A percentile compares a stretch with the other conserved stretches of the same genome.
phyloP scores from a whole-genome alignment of 768 basidiomycete species.

The Mycena olivaceomarginata region DNA sequence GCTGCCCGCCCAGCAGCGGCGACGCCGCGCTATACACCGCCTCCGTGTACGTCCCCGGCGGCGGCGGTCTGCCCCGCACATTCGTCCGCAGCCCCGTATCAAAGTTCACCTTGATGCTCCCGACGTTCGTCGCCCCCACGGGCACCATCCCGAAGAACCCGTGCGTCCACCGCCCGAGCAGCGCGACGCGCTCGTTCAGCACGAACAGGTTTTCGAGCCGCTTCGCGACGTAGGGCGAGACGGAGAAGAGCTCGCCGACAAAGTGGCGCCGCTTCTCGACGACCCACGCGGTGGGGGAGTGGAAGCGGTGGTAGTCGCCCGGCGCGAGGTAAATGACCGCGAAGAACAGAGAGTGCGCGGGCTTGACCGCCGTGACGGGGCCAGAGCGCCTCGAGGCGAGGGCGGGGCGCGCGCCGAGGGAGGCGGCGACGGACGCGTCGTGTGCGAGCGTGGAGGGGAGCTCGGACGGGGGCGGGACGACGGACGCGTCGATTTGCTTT shows the following conservation, averaged over 20 bases:
- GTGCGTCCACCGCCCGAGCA: slow-evolving; percentile 95
- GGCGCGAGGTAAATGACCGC: slow-evolving; percentile 98
- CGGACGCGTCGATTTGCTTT: slow-evolving; percentile 84
- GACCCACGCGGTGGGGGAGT: slow-evolving; percentile 97
- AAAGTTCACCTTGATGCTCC: slow-evolving; percentile 96
- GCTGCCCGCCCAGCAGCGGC: slow-evolving; percentile 89
- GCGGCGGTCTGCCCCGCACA: slow-evolving; percentile 81
- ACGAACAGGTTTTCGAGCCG: slow-evolving; percentile 95
- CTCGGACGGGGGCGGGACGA: slow-evolving; percentile 72
- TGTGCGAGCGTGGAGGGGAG: slow-evolving; percentile 76
- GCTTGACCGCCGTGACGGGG: slow-evolving; percentile 67
- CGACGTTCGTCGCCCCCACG: slow-evolving; percentile 98
- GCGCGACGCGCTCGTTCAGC: slow-evolving; percentile 97
- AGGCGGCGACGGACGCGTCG: slow-evolving; percentile 82
- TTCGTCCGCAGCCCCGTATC: slow-evolving; percentile 96
- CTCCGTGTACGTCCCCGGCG: slow-evolving; percentile 92
- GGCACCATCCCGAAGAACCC: slow-evolving; percentile 99
- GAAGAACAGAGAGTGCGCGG: slow-evolving; percentile 93
- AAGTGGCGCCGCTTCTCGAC: slow-evolving; percentile 97
- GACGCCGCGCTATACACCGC: slow-evolving; percentile 94
- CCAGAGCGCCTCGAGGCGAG: slow-evolving; percentile 47
- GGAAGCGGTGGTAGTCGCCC: slow-evolving; percentile 99
- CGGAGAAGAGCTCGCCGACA: slow-evolving; percentile 96
- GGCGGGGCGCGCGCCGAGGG: slow-evolving; percentile 76
- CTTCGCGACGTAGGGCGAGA: slow-evolving; percentile 96